Conservation (phyloP, 306 rosid genomes). For the Sophora flavescens region DNA sequence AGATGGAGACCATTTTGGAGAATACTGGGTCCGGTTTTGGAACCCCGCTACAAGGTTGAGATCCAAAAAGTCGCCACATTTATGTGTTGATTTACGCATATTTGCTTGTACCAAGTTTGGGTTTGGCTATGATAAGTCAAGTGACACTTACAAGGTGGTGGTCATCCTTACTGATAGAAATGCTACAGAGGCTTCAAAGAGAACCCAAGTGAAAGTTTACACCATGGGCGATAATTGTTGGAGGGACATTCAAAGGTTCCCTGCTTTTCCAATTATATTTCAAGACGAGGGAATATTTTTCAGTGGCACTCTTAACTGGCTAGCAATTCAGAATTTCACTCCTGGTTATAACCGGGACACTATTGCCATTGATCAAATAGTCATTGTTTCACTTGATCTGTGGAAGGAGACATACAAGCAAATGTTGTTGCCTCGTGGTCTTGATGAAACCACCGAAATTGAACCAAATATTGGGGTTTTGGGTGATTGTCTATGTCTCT, state of each 20-base stretch:
- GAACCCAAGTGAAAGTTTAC: neutral
- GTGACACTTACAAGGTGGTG: neutral
- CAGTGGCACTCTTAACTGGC: neutral
- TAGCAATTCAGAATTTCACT: neutral
- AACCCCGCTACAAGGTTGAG: neutral
- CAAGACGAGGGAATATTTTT: neutral
- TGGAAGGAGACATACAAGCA: neutral
- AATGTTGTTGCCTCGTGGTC: neutral
- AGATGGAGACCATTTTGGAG: neutral
- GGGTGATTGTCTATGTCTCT: neutral
- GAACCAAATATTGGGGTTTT: neutral
- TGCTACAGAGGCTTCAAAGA: neutral
- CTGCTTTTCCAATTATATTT: neutral
- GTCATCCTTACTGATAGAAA: too few species aligned
- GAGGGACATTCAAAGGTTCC: neutral
- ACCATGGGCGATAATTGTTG: neutral
- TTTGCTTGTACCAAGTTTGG: neutral
- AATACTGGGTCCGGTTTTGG: neutral
- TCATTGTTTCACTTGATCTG: neutral
- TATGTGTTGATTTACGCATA: too few species aligned
- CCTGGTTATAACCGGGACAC: too few species aligned
- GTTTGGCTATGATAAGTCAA: neutral
- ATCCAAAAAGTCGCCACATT: neutral
- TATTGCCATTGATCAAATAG: too few species aligned
- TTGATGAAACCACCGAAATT: too few species aligned